Evolutionary conservation across 257 asterid genomes (phyloP).

Genomic region (Petunia axillaris): DNA sequence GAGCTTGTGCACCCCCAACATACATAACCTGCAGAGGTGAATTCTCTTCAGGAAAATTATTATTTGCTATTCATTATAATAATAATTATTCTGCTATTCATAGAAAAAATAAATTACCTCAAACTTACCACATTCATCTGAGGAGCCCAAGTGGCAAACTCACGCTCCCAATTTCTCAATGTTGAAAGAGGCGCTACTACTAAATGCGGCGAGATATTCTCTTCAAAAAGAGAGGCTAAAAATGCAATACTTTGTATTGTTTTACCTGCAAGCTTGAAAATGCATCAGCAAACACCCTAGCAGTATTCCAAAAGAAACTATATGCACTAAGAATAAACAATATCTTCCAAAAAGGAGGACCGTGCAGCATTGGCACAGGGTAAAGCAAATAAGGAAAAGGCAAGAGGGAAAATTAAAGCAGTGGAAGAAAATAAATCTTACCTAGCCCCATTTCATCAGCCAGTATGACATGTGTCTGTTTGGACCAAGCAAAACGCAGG

Average conservation of each 20-base stretch:
- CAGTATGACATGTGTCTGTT: constrained; percentile 96
- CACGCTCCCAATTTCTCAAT: constrained; percentile 99
- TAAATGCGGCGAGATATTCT: constrained; percentile 75
- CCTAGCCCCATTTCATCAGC: constrained; percentile 99
- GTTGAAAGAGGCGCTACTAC: constrained; percentile 99
- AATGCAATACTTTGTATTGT: constrained; percentile 98
- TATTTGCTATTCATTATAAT: constrained; percentile 21
- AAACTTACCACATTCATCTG: constrained; percentile 97
- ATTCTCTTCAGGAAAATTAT: constrained; percentile 33
- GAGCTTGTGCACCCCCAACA: constrained; percentile 85
- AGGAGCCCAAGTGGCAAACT: constrained; percentile 99
- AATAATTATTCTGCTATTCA: constrained; percentile 10
- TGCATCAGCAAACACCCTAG: constrained; percentile 28
- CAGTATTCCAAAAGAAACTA: constrained; percentile 14
- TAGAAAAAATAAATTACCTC: constrained; percentile 6
- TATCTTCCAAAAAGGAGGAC: neutral
- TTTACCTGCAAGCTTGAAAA: constrained; percentile 66
- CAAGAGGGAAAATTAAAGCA: constrained; percentile 19
- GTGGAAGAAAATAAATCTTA: constrained; percentile 41
- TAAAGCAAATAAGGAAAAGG: constrained; percentile 22
- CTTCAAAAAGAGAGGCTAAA: constrained; percentile 92
- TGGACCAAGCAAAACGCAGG: constrained; percentile 95
- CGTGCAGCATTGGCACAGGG: neutral
- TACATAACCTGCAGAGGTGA: constrained; percentile 84
- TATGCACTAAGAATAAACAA: constrained; percentile 13